Percentiles rank a stretch among this genome's conserved stretches.
These are phyloP conservation scores for Primulina tabacum DNA, from an alignment of 257 asterid genomes.

Conservation along the genomic window DNA sequence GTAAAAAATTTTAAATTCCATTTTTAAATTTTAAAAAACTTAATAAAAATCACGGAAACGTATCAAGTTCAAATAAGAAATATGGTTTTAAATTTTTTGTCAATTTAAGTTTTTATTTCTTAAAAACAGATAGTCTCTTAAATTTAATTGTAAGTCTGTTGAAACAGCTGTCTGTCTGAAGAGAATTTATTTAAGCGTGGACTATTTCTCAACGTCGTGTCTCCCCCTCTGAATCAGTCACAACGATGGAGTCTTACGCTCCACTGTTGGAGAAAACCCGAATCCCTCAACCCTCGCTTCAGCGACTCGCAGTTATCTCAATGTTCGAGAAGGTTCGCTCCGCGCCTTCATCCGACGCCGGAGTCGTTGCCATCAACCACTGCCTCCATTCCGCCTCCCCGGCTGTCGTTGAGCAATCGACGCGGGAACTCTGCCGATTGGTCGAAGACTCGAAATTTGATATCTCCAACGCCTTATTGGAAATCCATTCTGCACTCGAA, in stretches of 20 bases:
- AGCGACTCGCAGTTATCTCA: constrained; percentile 72
- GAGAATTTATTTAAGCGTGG: too few relatives aligned
- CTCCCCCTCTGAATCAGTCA: background rate
- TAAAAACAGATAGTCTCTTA: too few relatives aligned
- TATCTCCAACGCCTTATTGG: constrained; percentile 56
- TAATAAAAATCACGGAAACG: too few relatives aligned
- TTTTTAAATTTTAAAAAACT: too few relatives aligned
- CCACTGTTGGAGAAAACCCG: constrained; percentile 60
- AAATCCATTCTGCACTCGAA: constrained; percentile 90
- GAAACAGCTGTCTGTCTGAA: too few relatives aligned
- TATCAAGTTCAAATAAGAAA: too few relatives aligned
- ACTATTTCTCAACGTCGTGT: too few relatives aligned
- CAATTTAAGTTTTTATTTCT: too few relatives aligned
- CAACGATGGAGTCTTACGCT: constrained; percentile 50
- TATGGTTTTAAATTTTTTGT: too few relatives aligned
- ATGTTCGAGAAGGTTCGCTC: constrained; percentile 72
- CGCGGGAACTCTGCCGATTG: constrained; percentile 79
- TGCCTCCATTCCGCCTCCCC: constrained; percentile 76
- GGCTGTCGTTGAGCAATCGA: constrained; percentile 77
- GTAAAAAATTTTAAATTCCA: too few relatives aligned
- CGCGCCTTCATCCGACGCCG: constrained; percentile 60
- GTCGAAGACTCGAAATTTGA: constrained; percentile 76
- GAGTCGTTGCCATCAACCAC: constrained; percentile 59
- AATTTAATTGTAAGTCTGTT: too few relatives aligned
- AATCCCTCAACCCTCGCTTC: constrained; percentile 83